A percentile compares a stretch with the other conserved stretches of the same genome.
Conservation (phyloP, 2,329 filamentous ascomycete genomes). For the Clathrospora elynae region DNA sequence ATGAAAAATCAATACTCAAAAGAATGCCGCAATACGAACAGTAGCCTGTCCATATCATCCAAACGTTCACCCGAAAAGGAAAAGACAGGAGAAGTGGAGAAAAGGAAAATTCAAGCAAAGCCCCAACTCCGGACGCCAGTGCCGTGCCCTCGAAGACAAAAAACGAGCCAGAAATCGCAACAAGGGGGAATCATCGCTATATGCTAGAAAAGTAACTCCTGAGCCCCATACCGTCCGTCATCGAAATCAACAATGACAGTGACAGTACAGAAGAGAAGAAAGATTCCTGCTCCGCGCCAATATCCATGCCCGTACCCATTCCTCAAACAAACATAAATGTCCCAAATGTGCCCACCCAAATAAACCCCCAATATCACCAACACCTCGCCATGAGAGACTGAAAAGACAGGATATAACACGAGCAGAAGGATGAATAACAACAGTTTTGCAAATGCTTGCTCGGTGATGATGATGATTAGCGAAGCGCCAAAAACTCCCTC, state of each 20-base stretch:
- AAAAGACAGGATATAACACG: constrained; percentile 50
- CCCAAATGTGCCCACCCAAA: no score
- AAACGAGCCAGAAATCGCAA: constrained; percentile 45
- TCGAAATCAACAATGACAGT: no score
- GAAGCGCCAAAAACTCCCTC: constrained; percentile 41
- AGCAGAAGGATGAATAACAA: constrained; percentile 44
- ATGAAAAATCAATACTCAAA: constrained; percentile 12
- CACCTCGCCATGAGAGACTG: constrained; percentile 51
- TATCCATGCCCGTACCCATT: constrained; percentile 51
- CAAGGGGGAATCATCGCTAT: constrained; percentile 53
- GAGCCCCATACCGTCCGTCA: no score
- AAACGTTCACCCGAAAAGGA: constrained; percentile 27
- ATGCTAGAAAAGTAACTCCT: constrained; percentile 53
- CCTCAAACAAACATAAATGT: constrained; percentile 43
- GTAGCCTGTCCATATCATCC: constrained; percentile 15
- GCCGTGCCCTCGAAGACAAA: no score
- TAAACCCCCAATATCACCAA: constrained; percentile 41
- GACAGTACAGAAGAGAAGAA: no score
- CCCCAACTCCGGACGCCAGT: constrained; percentile 37
- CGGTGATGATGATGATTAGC: no score
- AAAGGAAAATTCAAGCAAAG: constrained; percentile 5
- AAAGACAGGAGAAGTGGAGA: constrained; percentile 14
- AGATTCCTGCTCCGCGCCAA: constrained; percentile 48
- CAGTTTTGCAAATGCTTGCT: constrained; percentile 37
- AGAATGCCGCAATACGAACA: constrained; percentile 16